These are phyloP conservation scores for Eucalyptus shirleyi DNA, from an alignment of 345 rosid species.

Conservation along the genomic window DNA sequence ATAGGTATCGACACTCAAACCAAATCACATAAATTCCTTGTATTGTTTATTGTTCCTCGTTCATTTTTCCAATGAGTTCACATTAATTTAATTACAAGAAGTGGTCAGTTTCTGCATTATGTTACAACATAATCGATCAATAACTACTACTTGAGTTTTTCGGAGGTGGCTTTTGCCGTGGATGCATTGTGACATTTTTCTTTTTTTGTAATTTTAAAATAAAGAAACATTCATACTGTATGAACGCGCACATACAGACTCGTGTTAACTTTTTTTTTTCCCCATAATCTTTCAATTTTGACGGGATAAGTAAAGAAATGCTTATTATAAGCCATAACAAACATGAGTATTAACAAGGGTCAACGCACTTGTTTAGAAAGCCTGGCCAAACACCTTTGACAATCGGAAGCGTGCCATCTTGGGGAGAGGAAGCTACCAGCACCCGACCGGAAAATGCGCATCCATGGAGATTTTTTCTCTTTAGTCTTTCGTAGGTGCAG, in stretches of 20 bases:
- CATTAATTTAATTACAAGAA: neutral
- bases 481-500: neutral
- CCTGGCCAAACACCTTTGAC: neutral
- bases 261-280: neutral
- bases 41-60: accelerated
- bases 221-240: neutral
- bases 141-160: neutral
- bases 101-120: neutral
- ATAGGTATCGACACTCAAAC: accelerated
- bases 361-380: neutral
- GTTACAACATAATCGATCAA: neutral
- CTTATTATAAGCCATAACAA: neutral
- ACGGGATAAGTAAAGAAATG: neutral
- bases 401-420: neutral
- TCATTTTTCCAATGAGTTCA: neutral
- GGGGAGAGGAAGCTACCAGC: neutral
- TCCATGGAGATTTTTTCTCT: neutral
- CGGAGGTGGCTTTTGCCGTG: neutral
- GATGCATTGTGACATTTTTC: neutral
- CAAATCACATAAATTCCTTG: accelerated
- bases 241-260: neutral
- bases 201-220: neutral
- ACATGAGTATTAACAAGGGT: neutral
- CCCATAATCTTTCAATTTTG: neutral
- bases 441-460: neutral